Evolutionary conservation across 2,329 filamentous ascomycete species (phyloP), one percentile per base, ranked within the genome.

Genomic region (Fusarium acutatum): DNA sequence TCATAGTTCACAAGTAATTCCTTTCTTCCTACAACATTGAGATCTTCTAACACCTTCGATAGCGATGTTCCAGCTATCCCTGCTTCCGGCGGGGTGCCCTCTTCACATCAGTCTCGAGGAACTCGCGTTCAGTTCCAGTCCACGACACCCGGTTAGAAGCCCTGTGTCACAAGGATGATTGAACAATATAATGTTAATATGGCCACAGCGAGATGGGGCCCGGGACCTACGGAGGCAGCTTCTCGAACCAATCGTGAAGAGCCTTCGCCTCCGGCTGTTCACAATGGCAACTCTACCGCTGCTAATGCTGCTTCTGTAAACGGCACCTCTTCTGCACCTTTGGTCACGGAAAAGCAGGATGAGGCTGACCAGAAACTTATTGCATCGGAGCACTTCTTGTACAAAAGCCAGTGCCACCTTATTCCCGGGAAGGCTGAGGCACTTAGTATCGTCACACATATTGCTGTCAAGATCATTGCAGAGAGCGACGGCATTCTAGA

Each of bases 381-480:
- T 22, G 44, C 22, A 18, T 34, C 30, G 4, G 75, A 79, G 15
- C 61, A 64, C 5, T 17, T 73, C 12, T 35, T 80, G 22, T 72
- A 69, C 17, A 61, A 52, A 6, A 76, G 75, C 9, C 7, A 62
- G 8, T 78, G 77, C 32, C 47, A 71, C 28, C 37, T 74, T 14
- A 53, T 78, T 6, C 60, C 73, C 24, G 32, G 43, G 5, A 71
- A 65, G 14, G 34, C 56, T 4, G 67, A 75, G 49, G 40, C 50
- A 15, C 14, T 41, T 12, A 38, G 63, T 6, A 70, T 74, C 20
- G 22, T 47, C 26, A 71, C 72, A 1, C 53, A 65, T 43, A 68
- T 76, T 32, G n/a, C 44, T 7, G 52, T 80, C 26, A 73, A 70
- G n/a, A 44, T 80, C 22, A 35, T 54, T 2, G 30, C 56, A n/a